Evolutionary conservation across 2,329 filamentous ascomycete genomes (phyloP).

Genomic region (Pseudohalonectria lignicola): DNA sequence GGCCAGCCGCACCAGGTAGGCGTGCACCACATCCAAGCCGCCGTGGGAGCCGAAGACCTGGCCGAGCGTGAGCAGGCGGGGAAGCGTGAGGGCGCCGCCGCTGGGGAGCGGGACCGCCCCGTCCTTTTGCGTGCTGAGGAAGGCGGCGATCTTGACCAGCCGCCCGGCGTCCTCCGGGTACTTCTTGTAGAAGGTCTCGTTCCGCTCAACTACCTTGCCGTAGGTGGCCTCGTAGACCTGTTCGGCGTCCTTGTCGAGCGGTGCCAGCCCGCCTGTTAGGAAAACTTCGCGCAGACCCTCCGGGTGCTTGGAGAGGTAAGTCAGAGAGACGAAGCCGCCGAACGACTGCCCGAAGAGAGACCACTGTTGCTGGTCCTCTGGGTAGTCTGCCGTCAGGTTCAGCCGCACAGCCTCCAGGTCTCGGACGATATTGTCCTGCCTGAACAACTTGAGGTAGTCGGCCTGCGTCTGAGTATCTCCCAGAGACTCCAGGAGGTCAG

Average conservation of each 20-base stretch:
- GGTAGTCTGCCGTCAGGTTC: slow-evolving; percentile 59
- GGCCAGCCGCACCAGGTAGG: slow-evolving; percentile 57
- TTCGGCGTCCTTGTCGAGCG: slow-evolving; percentile 60
- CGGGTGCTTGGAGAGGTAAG: slow-evolving; percentile 73
- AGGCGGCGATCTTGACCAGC: slow-evolving; percentile 54
- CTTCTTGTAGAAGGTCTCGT: slow-evolving; percentile 71
- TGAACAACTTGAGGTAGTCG: slow-evolving; percentile 71
- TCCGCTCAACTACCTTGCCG: slow-evolving; percentile 58
- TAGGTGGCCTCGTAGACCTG: slow-evolving; percentile 67
- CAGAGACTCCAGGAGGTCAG: slow-evolving; percentile 55
- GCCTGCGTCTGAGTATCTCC: slow-evolving; percentile 58
- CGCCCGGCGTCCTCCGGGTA: slow-evolving; percentile 67
- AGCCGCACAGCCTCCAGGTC: slow-evolving; percentile 81
- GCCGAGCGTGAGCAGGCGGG: slow-evolving; percentile 67
- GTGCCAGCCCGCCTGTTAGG: slow-evolving; percentile 72
- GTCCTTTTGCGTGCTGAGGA: slow-evolving; percentile 47
- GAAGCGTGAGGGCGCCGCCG: slow-evolving; percentile 61
- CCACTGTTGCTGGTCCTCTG: slow-evolving; percentile 61
- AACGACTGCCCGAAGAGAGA: slow-evolving; percentile 84
- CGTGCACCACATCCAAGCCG: slow-evolving; percentile 65
- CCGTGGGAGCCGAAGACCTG: slow-evolving; percentile 70
- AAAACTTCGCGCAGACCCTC: slow-evolving; percentile 74
- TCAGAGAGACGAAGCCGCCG: slow-evolving; percentile 76
- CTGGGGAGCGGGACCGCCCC: slow-evolving; percentile 51
- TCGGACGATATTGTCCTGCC: slow-evolving; percentile 80